Conservation (phyloP, 306 rosid species). For the Vigna trinervia region DNA sequence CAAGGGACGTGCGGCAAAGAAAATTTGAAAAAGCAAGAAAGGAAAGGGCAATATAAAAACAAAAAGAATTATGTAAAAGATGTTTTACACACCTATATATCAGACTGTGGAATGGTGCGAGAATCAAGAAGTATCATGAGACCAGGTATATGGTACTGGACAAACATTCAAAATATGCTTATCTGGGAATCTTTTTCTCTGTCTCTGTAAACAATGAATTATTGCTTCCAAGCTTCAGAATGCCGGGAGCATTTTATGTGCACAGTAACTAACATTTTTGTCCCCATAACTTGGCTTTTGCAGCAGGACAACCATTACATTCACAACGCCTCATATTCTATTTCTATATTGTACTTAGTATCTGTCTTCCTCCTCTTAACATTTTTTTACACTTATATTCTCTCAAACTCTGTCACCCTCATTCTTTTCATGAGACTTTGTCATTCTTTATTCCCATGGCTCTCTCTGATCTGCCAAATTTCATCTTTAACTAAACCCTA, state of each 20-base stretch:
- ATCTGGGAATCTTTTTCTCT: constrained; percentile 71
- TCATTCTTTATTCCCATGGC: constrained; percentile 51
- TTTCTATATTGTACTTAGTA: constrained; percentile 29
- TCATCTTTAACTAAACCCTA: constrained; percentile 82
- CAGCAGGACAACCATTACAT: constrained; percentile 54
- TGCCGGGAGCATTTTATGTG: constrained; percentile 53
- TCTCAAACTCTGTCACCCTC: constrained; percentile 42
- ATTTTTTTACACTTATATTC: constrained; percentile 40
- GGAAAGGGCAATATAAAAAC: constrained; percentile 48
- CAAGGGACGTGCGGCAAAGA: constrained; percentile 45
- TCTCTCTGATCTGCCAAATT: constrained; percentile 62
- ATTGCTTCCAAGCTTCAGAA: constrained; percentile 54
- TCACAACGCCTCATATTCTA: constrained; percentile 48
- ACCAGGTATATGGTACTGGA: constrained; percentile 49
- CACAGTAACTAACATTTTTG: constrained; percentile 58
- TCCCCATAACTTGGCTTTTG: constrained; percentile 55
- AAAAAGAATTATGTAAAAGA: constrained; percentile 46
- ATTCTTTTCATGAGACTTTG: constrained; percentile 48
- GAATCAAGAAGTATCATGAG: constrained; percentile 54
- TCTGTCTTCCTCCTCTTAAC: constrained; percentile 29
- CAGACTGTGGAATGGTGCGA: constrained; percentile 45
- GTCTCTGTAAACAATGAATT: constrained; percentile 45
- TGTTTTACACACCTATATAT: constrained; percentile 41
- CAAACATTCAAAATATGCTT: constrained; percentile 67
- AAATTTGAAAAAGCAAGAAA: constrained; percentile 51